These are phyloP conservation scores for Pseudozyma hubeiensis DNA, from an alignment of 1,284 basidiomycete species.

Conservation along the genomic window DNA sequence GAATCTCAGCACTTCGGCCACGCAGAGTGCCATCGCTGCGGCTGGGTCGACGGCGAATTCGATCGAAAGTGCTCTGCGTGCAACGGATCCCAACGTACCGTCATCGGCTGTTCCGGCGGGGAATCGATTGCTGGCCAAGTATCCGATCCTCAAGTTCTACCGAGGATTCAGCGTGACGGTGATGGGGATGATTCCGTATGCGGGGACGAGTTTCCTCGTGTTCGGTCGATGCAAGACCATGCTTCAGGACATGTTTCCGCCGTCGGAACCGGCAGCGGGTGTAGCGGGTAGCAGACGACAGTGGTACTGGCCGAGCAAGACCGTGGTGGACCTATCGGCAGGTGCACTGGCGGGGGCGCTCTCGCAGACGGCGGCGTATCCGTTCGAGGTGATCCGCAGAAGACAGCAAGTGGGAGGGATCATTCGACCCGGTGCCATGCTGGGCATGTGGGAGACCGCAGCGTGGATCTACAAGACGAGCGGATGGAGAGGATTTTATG, in stretches of 20 bases:
- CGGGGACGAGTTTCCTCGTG: slow-evolving; percentile 89
- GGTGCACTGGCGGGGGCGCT: slow-evolving; percentile 91
- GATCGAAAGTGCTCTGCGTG: slow-evolving; percentile 29
- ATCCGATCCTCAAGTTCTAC: slow-evolving; percentile 82
- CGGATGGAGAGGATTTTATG: slow-evolving; percentile 90
- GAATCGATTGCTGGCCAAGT: slow-evolving; percentile 45
- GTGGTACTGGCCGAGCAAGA: slow-evolving; percentile 65
- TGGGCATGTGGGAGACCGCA: slow-evolving; percentile 63
- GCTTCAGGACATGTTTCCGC: slow-evolving; percentile 55
- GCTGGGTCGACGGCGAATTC: slow-evolving; percentile 15
- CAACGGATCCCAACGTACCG: slow-evolving; percentile 39
- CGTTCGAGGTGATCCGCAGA: slow-evolving; percentile 92
- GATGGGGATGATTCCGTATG: slow-evolving; percentile 87
- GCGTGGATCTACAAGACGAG: slow-evolving; percentile 76
- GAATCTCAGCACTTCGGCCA: slow-evolving; percentile 41
- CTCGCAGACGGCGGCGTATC: slow-evolving; percentile 92
- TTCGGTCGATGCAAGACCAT: slow-evolving; percentile 65
- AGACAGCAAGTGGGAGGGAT: slow-evolving; percentile 91
- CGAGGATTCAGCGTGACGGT: slow-evolving; percentile 79
- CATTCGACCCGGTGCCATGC: slow-evolving; percentile 59
- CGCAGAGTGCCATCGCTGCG: slow-evolving; percentile 27
- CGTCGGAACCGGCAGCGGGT: slow-evolving; percentile 33
- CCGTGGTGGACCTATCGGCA: slow-evolving; percentile 75
- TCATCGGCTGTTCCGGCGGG: slow-evolving; percentile 28
- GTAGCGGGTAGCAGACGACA: slow-evolving; percentile 21